Conservation (phyloP, 305 asterid genomes). For the Plantago coronopus region DNA sequence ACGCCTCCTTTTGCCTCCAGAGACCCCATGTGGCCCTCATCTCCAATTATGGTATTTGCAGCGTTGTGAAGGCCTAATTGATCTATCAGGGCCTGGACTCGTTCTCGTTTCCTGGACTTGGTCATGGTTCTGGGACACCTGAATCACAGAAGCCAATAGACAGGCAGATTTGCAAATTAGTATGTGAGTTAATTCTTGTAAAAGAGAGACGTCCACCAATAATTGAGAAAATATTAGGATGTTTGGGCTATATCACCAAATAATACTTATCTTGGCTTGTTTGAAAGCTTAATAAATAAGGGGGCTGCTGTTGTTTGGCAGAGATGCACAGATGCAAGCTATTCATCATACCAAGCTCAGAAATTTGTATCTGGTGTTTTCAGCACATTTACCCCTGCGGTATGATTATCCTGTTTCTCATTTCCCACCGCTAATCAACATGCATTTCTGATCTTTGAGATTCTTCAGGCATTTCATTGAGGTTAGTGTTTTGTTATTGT, state of each 20-base stretch:
- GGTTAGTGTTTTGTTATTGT: not conserved
- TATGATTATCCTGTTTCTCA: constrained; percentile 30
- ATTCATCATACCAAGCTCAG: constrained; percentile 76
- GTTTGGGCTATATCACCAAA: no score
- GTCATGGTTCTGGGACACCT: constrained; percentile 55
- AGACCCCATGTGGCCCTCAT: constrained; percentile 83
- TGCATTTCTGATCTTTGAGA: constrained; percentile 15
- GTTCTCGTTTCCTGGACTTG: constrained; percentile 41
- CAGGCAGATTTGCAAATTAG: no score
- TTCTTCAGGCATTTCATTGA: constrained; percentile 10
- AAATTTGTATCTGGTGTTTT: constrained; percentile 71
- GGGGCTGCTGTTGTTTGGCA: constrained; percentile 33
- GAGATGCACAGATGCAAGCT: constrained; percentile 85
- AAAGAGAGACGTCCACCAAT: no score
- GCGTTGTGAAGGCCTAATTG: constrained; percentile 64
- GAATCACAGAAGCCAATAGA: no score
- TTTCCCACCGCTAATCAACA: constrained; percentile 2
- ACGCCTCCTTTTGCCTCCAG: constrained; percentile 80
- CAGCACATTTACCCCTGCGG: constrained; percentile 86
- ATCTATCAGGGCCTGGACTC: constrained; percentile 64
- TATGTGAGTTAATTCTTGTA: no score
- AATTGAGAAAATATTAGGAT: no score
- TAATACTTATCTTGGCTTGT: no score
- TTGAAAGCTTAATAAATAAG: no score
- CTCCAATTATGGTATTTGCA: constrained; percentile 71